Evolutionary conservation across 495 filamentous ascomycete genomes (phyloP).

Genomic region (Durotheca rogersii): DNA sequence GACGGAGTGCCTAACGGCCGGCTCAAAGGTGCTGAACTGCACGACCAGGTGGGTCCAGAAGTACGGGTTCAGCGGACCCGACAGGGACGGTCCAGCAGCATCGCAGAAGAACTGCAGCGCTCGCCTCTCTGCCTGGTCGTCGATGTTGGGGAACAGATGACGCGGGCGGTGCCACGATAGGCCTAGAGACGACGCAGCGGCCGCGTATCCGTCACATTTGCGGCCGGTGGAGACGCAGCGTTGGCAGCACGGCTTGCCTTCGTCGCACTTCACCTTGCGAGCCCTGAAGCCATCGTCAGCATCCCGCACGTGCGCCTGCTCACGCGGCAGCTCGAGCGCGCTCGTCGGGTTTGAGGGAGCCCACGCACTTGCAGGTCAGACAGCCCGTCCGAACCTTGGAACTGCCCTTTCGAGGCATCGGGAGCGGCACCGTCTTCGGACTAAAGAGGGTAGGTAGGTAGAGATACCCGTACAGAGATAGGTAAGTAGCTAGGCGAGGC

Average conservation of each 20-base stretch:
- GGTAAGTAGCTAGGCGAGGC: neutral
- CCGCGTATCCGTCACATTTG: conserved; percentile 46
- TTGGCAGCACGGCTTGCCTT: conserved; percentile 49
- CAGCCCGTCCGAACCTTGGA: conserved; percentile 32
- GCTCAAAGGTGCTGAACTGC: conserved; percentile 56
- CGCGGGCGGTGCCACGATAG: conserved; percentile 30
- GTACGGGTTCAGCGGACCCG: conserved; percentile 51
- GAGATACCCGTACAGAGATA: too few species aligned
- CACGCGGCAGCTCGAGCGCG: neutral
- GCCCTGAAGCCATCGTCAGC: conserved; percentile 36
- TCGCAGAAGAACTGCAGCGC: conserved; percentile 56
- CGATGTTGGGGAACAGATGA: conserved; percentile 21
- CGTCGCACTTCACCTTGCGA: conserved; percentile 57
- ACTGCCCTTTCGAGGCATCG: conserved; percentile 32
- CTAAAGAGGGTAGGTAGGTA: too few species aligned
- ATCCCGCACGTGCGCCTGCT: neutral
- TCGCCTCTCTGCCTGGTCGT: conserved; percentile 37
- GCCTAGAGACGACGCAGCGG: conserved; percentile 7
- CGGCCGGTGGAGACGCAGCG: conserved; percentile 51
- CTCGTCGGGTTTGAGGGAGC: neutral
- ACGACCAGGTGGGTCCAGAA: conserved; percentile 61
- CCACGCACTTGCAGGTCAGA: conserved; percentile 32
- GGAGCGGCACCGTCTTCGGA: too few species aligned
- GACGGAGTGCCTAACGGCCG: conserved; percentile 61
- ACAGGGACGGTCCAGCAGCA: conserved; percentile 48